A percentile compares a stretch with the other conserved stretches of the same genome.
phyloP scores from a whole-genome alignment of 768 basidiomycete species.

The Macrolepiota dolichaula region DNA sequence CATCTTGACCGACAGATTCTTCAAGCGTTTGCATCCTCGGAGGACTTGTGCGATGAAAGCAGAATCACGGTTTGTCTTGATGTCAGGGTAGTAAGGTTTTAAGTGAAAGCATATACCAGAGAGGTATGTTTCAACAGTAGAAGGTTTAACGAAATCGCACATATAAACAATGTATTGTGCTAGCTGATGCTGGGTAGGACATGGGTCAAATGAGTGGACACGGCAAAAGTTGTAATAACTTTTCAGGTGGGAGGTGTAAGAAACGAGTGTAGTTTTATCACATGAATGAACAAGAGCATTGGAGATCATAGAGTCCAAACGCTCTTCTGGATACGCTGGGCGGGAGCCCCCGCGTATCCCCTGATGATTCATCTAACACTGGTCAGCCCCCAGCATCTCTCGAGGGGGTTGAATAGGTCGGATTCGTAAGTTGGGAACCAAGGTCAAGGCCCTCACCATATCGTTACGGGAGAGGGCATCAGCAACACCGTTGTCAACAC shows the following conservation, averaged over 20 bases:
- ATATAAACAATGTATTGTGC: constrained; percentile 28
- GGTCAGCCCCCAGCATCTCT: not conserved
- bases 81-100: constrained; percentile 27
- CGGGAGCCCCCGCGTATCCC: too few relatives aligned
- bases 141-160: constrained; percentile 29
- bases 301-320: too few relatives aligned
- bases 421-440: not conserved
- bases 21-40: constrained; percentile 23
- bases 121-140: constrained; percentile 31
- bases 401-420: not conserved
- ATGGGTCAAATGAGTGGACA: not conserved
- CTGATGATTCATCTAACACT: too few relatives aligned
- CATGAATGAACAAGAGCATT: too few relatives aligned
- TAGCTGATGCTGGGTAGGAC: not conserved
- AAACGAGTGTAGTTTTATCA: not conserved
- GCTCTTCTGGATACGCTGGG: too few relatives aligned
- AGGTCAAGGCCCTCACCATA: not conserved
- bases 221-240: not conserved
- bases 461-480: not conserved
- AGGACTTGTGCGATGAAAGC: constrained; percentile 25
- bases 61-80: constrained; percentile 15
- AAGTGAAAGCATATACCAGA: constrained; percentile 35
- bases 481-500: not conserved
- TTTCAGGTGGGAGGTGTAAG: not conserved
- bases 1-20: too few relatives aligned